Conservation (phyloP, 2,329 filamentous ascomycete genomes). For the Pezicula carpinea region DNA sequence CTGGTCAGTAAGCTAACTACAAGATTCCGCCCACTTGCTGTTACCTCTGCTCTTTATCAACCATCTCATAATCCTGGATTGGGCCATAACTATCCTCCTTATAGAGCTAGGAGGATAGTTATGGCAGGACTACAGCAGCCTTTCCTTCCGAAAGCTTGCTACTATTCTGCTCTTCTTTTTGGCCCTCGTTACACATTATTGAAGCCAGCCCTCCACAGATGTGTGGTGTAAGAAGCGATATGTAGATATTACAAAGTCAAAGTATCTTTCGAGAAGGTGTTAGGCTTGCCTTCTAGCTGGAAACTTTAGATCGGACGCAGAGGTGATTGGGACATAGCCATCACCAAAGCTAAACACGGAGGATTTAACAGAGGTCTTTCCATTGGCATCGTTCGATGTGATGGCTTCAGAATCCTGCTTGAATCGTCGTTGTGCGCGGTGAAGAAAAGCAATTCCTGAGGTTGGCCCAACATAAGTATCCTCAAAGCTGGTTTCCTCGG, state of each 20-base stretch:
- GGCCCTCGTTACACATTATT: slow-evolving; percentile 26
- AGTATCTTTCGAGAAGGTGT: slow-evolving; percentile 45
- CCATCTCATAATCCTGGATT: neutral
- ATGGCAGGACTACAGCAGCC: slow-evolving; percentile 41
- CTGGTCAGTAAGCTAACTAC: neutral
- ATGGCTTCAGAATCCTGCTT: slow-evolving; percentile 32
- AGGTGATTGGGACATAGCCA: neutral
- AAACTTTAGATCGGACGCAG: slow-evolving; percentile 2
- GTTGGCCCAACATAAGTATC: slow-evolving; percentile 52
- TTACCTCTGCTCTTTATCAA: neutral
- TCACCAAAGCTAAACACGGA: slow-evolving; percentile 16
- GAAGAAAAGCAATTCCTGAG: slow-evolving; percentile 51
- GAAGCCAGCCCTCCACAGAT: slow-evolving; percentile 44
- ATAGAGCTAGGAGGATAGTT: slow-evolving; percentile 44
- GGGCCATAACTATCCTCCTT: slow-evolving; percentile 20
- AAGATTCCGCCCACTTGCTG: too few relatives aligned
- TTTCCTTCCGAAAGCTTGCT: slow-evolving; percentile 27
- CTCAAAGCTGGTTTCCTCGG: slow-evolving; percentile 24
- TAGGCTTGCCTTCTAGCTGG: slow-evolving; percentile 7
- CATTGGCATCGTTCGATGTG: slow-evolving; percentile 1
- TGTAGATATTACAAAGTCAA: slow-evolving; percentile 55
- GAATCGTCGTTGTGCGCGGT: slow-evolving; percentile 47
- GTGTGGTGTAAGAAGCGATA: slow-evolving; percentile 53
- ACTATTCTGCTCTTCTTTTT: neutral
- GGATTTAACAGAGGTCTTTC: neutral